phyloP scores from a whole-genome alignment of 78 protist genomes.

The Dictyostelium discoideum region dicty_2.7 NC_007088.5:3813001-3813500 shows the following conservation, averaged over 20 bases:
- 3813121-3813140: neutral
- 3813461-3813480: neutral
- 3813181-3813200: neutral
- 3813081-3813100: neutral
- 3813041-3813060: conserved; percentile 51
- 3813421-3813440: neutral
- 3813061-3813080: conserved; percentile 25
- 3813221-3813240: neutral
- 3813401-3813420: conserved; percentile 31
- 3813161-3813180: conserved; percentile 52
- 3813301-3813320: neutral
- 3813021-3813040: neutral
- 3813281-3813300: neutral
- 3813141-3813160: neutral
- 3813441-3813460: conserved; percentile 17
- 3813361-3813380: neutral
- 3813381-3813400: conserved; percentile 32
- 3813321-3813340: neutral
- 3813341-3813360: conserved; percentile 60
- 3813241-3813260: neutral
- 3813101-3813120: neutral
- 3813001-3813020: conserved; percentile 1
- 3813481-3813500: too few species aligned
- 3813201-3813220: neutral
- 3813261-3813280: neutral